These are phyloP conservation scores for Penicillium capsulatum DNA, from an alignment of 2,329 filamentous ascomycete genomes.

Conservation along the genomic window DNA sequence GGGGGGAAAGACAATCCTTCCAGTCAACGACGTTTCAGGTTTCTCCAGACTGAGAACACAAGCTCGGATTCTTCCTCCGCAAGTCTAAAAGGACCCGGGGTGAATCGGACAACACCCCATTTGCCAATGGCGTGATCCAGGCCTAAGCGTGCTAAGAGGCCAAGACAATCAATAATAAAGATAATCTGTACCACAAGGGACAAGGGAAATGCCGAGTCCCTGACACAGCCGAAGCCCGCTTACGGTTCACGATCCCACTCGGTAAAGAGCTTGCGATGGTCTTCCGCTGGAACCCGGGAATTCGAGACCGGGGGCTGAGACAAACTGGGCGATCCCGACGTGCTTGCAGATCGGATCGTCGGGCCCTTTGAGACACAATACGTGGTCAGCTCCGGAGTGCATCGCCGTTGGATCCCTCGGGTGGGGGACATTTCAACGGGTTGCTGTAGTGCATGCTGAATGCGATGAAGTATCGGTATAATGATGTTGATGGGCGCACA, in stretches of 20 bases:
- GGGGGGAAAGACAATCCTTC: not conserved
- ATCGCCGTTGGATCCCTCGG: conserved; percentile 16
- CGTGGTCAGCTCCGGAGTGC: conserved; percentile 20
- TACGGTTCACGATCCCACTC: no score
- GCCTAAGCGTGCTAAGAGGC: conserved; percentile 7
- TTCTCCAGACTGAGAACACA: not conserved
- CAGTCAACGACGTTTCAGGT: not conserved
- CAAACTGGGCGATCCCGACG: conserved; percentile 17
- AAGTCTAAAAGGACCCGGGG: no score
- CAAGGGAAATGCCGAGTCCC: conserved; percentile 8
- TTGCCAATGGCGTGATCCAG: conserved; percentile 15
- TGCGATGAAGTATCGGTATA: no score
- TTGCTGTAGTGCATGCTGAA: no score
- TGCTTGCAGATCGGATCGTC: conserved; percentile 28
- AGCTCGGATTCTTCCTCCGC: no score
- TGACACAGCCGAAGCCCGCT: no score
- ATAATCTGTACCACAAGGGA: conserved; percentile 11
- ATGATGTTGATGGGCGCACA: no score
- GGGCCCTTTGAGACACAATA: conserved; percentile 20
- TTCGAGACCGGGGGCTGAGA: not conserved
- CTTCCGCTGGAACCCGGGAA: no score
- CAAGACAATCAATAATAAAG: conserved; percentile 11
- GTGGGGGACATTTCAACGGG: no score
- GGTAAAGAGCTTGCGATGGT: no score
- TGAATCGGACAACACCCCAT: no score